Conservation (phyloP, 164 flowering plant genomes). For the Magnolia kwangsiensis region DNA sequence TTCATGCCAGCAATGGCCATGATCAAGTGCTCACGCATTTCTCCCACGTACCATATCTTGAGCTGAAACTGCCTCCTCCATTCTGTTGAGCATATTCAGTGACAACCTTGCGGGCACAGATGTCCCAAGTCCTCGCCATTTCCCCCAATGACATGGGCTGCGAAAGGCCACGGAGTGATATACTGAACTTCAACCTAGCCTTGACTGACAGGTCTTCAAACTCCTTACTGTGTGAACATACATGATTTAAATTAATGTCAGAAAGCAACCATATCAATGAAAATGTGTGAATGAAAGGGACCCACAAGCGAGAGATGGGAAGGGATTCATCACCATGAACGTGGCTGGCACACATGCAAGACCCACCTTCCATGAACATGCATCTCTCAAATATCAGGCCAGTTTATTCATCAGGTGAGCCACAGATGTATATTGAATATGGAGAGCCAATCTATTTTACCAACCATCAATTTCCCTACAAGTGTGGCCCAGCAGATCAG, state of each 20-base stretch:
- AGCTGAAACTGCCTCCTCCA: conserved; percentile 89
- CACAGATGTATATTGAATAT: too few relatives aligned
- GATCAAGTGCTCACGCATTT: conserved; percentile 41
- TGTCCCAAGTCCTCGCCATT: conserved; percentile 85
- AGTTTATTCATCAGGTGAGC: too few relatives aligned
- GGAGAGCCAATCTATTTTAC: too few relatives aligned
- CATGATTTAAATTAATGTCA: background rate
- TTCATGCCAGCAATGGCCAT: background rate
- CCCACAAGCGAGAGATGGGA: background rate
- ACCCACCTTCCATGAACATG: background rate
- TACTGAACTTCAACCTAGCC: conserved; percentile 61
- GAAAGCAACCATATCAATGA: background rate
- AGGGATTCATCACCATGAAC: background rate
- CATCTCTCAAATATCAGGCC: too few relatives aligned
- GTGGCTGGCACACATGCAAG: background rate
- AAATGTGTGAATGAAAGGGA: background rate
- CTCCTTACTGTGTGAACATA: conserved; percentile 46
- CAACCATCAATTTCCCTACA: too few relatives aligned
- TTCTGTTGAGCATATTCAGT: conserved; percentile 64
- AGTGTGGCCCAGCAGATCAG: too few relatives aligned
- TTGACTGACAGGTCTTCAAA: conserved; percentile 67
- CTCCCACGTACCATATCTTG: conserved; percentile 82
- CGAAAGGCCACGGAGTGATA: conserved; percentile 62
- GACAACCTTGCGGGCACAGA: conserved; percentile 68
- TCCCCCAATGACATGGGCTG: conserved; percentile 75